Base-by-base conservation (phyloP, 164 flowering plant genomes). In the Liquidambar formosana region DNA sequence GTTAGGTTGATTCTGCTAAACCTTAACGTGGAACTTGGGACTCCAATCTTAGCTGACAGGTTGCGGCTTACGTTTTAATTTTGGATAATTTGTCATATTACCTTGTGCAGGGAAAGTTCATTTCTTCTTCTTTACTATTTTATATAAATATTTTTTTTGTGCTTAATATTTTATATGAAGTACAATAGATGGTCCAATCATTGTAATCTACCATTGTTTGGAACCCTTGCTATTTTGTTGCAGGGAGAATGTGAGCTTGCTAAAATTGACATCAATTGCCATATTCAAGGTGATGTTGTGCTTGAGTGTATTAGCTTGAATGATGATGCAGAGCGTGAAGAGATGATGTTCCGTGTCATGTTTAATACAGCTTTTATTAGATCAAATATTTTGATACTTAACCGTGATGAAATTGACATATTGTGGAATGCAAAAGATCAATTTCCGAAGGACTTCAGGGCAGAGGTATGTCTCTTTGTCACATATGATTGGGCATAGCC, bases 231-330 rank as follows among this genome's bases (percentile, higher is more conserved):
- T 33, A 11, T 25, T 47, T 61, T 78, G 47, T 75, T 84, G 78
- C 97, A 95, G 99, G 90, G 73, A 71, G 98, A 93, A 73, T 84
- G 91, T 63, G 89, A 87, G 73, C 78, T 95, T 57, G 92, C 86
- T 69, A 95, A 95, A 78, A 84, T 95, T 77, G 99, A 95, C 68
- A 83, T 95, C 74, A 80, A 88, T 64, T 89, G 97, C 76, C 89
- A 86, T 71, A 76, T 90, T 70, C 93, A 89, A 89, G 99, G 99
- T 63, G 99, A 95, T 81, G 86, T 95, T 70, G 96, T 95, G 64
- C 73, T 95, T 8, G 99, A 95, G 85, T 93, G 98, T 74, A 77
- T 89, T 65, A 82, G 71, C 81, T 81, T 93, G 73, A 76, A 84
- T 65, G 90, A 83, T 69, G 96, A 89, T 77, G 64, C 80, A 78